Evolutionary conservation across 2,329 filamentous ascomycete genomes (phyloP).

Genomic region (Lasiodiplodia citricola): DNA sequence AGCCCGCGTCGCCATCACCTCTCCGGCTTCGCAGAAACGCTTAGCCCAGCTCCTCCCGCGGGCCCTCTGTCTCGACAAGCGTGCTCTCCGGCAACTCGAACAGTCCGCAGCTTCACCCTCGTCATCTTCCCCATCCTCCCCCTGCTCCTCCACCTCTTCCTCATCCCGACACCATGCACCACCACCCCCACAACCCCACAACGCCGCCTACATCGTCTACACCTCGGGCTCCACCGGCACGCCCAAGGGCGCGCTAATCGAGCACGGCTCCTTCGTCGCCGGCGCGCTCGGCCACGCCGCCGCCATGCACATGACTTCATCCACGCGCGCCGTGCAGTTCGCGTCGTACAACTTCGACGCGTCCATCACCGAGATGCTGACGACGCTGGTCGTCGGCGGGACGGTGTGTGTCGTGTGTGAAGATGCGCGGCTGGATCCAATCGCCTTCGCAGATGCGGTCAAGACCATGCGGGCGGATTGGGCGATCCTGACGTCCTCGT

Average conservation of each 20-base stretch:
- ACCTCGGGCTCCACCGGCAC: slow-evolving; percentile 82
- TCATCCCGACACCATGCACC: too few relatives aligned
- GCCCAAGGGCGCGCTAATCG: slow-evolving; percentile 80
- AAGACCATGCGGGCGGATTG: slow-evolving; percentile 47
- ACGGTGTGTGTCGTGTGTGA: slow-evolving; percentile 45
- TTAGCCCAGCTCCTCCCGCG: background rate
- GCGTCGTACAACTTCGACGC: slow-evolving; percentile 37
- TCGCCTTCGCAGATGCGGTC: slow-evolving; percentile 51
- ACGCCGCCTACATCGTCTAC: slow-evolving; percentile 78
- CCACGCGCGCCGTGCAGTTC: slow-evolving; percentile 43
- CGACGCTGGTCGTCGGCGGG: slow-evolving; percentile 39
- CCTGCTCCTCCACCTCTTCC: slow-evolving; percentile 34
- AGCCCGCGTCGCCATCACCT: slow-evolving; percentile 36
- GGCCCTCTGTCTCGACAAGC: background rate
- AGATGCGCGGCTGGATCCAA: slow-evolving; percentile 37
- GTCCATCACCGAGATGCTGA: slow-evolving; percentile 43
- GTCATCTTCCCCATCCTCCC: slow-evolving; percentile 36
- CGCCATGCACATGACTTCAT: background rate
- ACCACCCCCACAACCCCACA: slow-evolving; percentile 39
- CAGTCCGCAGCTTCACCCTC: slow-evolving; percentile 26
- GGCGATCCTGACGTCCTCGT: slow-evolving; percentile 53
- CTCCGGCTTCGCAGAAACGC: background rate
- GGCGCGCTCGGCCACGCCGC: slow-evolving; percentile 37
- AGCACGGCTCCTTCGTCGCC: slow-evolving; percentile 54
- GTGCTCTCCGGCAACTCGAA: slow-evolving; percentile 39